Evolutionary conservation across 176 grass and related monocot genomes (phyloP).

Genomic region (Cocos nucifera): DNA sequence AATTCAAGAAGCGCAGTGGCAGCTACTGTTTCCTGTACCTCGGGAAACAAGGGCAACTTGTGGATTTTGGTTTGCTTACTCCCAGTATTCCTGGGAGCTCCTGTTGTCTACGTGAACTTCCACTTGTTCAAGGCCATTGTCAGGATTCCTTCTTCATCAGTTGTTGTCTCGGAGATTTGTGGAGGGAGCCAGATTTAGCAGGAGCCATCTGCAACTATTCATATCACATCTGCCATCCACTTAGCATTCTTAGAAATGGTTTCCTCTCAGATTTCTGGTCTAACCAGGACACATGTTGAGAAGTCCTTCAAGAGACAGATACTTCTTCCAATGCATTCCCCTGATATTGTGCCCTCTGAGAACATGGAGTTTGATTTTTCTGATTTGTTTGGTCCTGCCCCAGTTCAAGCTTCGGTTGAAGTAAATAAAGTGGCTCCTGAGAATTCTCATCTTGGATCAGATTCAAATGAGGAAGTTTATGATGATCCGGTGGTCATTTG

Average conservation of each 20-base stretch:
- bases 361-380: slow-evolving; percentile 91
- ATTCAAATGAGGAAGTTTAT: slow-evolving; percentile 56
- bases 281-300: slow-evolving; percentile 30
- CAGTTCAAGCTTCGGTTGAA: slow-evolving; percentile 45
- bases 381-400: slow-evolving; percentile 77
- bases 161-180: slow-evolving; percentile 38
- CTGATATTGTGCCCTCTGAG: slow-evolving; percentile 69
- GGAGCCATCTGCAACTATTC: slow-evolving; percentile 7
- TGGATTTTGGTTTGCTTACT: slow-evolving; percentile 47
- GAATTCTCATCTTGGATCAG: slow-evolving; percentile 32
- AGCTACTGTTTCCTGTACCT: slow-evolving; percentile 92
- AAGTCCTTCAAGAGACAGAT: slow-evolving; percentile 56
- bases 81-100: slow-evolving; percentile 59
- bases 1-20: slow-evolving; percentile 75
- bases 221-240: slow-evolving; percentile 2
- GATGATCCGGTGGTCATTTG: slow-evolving; percentile 67
- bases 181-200: slow-evolving; percentile 43
- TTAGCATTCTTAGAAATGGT: slow-evolving; percentile 58
- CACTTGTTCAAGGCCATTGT: slow-evolving; percentile 98
- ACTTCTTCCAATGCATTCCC: slow-evolving; percentile 61
- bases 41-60: slow-evolving; percentile 72
- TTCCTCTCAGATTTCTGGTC: slow-evolving; percentile 47
- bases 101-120: slow-evolving; percentile 65
- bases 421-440: slow-evolving; percentile 42
- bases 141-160: slow-evolving; percentile 80